These are phyloP conservation scores for Fusarium foetens DNA, from an alignment of 2,329 filamentous ascomycete species.

Conservation along the genomic window DNA sequence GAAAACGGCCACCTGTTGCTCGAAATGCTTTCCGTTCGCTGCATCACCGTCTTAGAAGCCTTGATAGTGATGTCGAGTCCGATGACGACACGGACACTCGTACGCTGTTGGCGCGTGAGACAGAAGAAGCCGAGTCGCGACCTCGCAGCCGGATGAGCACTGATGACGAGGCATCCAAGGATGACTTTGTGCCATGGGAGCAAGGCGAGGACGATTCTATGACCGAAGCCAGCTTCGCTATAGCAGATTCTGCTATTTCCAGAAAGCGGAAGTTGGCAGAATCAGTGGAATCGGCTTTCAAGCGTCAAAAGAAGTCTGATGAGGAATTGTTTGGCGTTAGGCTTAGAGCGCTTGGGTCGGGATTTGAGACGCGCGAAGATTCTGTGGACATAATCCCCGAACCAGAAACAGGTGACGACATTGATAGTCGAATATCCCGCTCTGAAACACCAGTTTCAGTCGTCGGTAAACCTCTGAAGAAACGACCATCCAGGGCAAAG, in stretches of 20 bases:
- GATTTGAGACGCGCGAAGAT: constrained; percentile 58
- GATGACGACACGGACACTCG: constrained; percentile 79
- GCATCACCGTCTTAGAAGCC: constrained; percentile 76
- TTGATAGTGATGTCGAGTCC: constrained; percentile 79
- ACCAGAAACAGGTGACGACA: constrained; percentile 57
- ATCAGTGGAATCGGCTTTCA: constrained; percentile 75
- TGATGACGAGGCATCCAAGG: constrained; percentile 65
- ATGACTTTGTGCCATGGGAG: constrained; percentile 60
- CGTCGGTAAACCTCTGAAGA: constrained; percentile 64
- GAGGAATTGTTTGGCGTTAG: constrained; percentile 80
- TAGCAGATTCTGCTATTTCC: constrained; percentile 64
- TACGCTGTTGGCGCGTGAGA: constrained; percentile 72
- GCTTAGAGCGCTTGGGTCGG: constrained; percentile 62
- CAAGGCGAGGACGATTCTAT: constrained; percentile 71
- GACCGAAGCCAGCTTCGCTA: constrained; percentile 77
- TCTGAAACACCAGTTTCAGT: constrained; percentile 59
- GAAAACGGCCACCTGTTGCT: constrained; percentile 66
- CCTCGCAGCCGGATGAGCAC: constrained; percentile 79
- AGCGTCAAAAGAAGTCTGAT: constrained; percentile 82
- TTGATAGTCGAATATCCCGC: constrained; percentile 53
- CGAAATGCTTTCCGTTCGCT: constrained; percentile 78
- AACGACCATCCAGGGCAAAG: constrained; percentile 67
- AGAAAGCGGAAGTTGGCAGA: constrained; percentile 79
- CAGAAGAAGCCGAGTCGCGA: constrained; percentile 85
- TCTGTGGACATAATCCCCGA: constrained; percentile 63